Percentiles rank a stretch among this genome's conserved stretches.
phyloP scores from a whole-genome alignment of 1,284 basidiomycete genomes.

The Boletellus sp. region DNA sequence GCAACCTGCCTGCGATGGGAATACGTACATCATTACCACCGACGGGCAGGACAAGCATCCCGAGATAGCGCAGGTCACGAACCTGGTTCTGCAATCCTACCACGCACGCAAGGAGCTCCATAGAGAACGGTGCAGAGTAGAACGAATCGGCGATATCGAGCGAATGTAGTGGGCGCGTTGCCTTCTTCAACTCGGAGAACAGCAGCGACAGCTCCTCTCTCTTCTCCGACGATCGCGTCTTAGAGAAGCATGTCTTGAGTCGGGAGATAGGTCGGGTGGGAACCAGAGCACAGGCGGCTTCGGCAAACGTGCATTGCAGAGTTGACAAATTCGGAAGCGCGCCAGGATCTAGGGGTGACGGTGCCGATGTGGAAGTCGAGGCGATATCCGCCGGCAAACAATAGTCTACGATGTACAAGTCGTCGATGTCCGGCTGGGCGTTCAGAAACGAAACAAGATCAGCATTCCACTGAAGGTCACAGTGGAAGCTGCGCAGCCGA shows the following conservation, averaged over 20 bases:
- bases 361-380: conserved; percentile 4
- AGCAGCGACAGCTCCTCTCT: conserved; percentile 47
- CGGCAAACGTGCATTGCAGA: conserved; percentile 63
- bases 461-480: conserved; percentile 60
- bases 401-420: conserved; percentile 60
- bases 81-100: conserved; percentile 35
- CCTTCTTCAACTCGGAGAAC: conserved; percentile 42
- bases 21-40: conserved; percentile 40
- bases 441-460: conserved; percentile 54
- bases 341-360: conserved; percentile 27
- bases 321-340: conserved; percentile 47
- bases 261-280: conserved; percentile 53
- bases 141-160: conserved; percentile 59
- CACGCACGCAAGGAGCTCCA: conserved; percentile 46
- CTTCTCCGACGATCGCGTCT: conserved; percentile 45
- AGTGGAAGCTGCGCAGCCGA: conserved; percentile 54
- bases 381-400: conserved; percentile 26
- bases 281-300: conserved; percentile 54
- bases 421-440: conserved; percentile 45
- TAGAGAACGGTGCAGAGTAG: conserved; percentile 50
- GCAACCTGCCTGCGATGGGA: conserved; percentile 38
- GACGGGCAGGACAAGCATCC: conserved; percentile 51
- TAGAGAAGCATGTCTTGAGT: conserved; percentile 67
- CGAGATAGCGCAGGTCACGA: conserved; percentile 50
- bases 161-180: conserved; percentile 42